Base-by-base conservation (phyloP, 2,329 filamentous ascomycete species). In the Paraconiothyrium sp. region DNA sequence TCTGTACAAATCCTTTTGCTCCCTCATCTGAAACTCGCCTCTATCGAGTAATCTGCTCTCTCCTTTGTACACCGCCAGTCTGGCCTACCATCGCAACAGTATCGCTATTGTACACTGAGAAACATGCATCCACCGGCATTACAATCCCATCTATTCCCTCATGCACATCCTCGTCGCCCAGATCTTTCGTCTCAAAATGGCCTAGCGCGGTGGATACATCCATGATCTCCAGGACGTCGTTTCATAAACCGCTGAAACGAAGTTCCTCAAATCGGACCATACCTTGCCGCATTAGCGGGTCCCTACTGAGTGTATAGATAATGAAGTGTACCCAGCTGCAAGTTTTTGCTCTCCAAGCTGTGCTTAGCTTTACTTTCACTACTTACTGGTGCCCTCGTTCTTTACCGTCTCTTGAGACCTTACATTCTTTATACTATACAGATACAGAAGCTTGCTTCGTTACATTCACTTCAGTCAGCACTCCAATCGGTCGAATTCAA, bases 141-240 rank as follows among this genome's bases (percentile, higher is more conserved):
- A 34, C 30, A 50, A 5, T 35, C 30, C 27, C 27, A 50, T 35
- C 9, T 24, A 34, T 9, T 34, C 3, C 27, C 48, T 34, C 30
- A 35, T 13, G 37, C 52, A 30, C 41, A 24, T 49, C 9, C 37
- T n/a, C n/a, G 27, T 14, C 16, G 48, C 48, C 13, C 35, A 35
- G 9, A 4, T 6, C 27, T 20, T 20, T 20, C 47, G 27, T 57
- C 52, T 35, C 56, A n/a, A 47, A 43, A 2, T 13, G 30, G 52
- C 43, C 50, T 54, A 47, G 46, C 58, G 49, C 20, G 46, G 39
- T 44, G 39, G 48, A 37, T 4, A 35, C 49, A 10, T 3, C 55
- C 65, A 71, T 71, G 68, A 71, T 72, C 64, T 63, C 62, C 69
- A 70, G 68, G 68, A 65, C 49, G 59, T 59, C 58, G 67, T 71